Evolutionary conservation across 371 early-diverging fungal genomes (phyloP).

Genomic region (Rhizopus sp.): DNA sequence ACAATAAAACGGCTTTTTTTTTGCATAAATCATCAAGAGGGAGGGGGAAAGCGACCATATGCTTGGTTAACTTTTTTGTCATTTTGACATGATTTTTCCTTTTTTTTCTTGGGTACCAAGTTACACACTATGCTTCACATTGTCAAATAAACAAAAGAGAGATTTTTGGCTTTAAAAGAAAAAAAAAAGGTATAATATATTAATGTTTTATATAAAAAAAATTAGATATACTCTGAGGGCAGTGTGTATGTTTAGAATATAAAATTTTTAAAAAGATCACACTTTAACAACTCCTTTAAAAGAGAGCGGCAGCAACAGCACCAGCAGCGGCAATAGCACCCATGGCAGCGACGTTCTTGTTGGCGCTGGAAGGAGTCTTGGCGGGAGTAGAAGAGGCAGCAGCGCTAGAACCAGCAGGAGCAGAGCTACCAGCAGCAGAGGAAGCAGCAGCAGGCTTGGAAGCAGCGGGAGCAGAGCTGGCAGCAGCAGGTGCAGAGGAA

Average conservation of each 20-base stretch:
- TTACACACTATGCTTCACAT: no score
- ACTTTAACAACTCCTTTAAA: slow-evolving; percentile 13
- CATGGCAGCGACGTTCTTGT: slow-evolving; percentile 31
- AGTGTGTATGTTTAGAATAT: no score
- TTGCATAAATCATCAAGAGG: neutral
- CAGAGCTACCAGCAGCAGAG: slow-evolving; percentile 14
- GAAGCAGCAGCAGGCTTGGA: slow-evolving; percentile 3
- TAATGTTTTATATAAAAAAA: no score
- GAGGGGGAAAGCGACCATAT: no score
- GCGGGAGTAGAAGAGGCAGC: slow-evolving; percentile 12
- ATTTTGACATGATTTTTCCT: no score
- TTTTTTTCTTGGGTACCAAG: no score
- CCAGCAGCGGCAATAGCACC: slow-evolving; percentile 31
- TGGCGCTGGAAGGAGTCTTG: slow-evolving; percentile 16
- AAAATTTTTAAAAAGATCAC: no score
- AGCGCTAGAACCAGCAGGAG: slow-evolving; percentile 8
- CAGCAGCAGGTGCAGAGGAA: slow-evolving; percentile 4
- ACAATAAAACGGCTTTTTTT: neutral
- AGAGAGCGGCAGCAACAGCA: slow-evolving; percentile 32
- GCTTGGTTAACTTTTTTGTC: no score
- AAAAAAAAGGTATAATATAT: no score
- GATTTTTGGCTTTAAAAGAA: no score
- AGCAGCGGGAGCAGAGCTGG: neutral
- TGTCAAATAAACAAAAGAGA: no score
- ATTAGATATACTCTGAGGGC: no score